Conservation (phyloP, 2,329 filamentous ascomycete species). For the Domatiomyces globalis region DNA sequence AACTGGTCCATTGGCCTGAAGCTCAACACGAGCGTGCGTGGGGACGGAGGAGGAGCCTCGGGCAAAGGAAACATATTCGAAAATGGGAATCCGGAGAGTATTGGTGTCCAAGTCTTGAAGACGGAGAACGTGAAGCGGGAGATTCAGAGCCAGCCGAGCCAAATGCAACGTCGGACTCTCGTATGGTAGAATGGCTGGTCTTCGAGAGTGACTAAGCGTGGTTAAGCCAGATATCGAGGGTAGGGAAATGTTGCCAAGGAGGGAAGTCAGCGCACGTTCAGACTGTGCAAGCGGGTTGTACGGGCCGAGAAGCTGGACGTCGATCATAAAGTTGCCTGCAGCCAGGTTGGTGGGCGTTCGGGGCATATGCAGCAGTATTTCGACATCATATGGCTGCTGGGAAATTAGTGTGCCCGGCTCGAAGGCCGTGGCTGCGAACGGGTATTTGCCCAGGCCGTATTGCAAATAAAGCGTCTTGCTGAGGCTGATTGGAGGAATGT, state of each 20-base stretch:
- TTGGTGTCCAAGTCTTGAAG: conserved; percentile 44
- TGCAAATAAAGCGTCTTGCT: conserved; percentile 50
- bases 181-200: conserved; percentile 70
- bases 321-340: conserved; percentile 89
- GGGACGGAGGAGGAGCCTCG: conserved; percentile 41
- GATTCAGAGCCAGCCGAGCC: conserved; percentile 8
- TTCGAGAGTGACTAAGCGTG: conserved; percentile 47
- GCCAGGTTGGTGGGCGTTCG: conserved; percentile 60
- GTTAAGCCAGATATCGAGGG: conserved; percentile 20
- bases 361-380: conserved; percentile 60
- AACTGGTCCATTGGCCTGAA: conserved; percentile 39
- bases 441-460: conserved; percentile 26
- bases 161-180: conserved; percentile 56
- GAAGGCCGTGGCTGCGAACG: conserved; percentile 40
- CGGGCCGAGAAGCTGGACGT: conserved; percentile 50
- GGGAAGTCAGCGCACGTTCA: conserved; percentile 5
- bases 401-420: conserved; percentile 41
- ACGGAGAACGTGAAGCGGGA: conserved; percentile 14
- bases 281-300: conserved; percentile 1
- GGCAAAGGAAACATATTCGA: conserved; percentile 56
- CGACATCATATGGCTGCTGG: conserved; percentile 73
- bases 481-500: conserved; percentile 52
- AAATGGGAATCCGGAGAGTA: conserved; percentile 52
- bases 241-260: conserved; percentile 21
- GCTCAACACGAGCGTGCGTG: conserved; percentile 44